Evolutionary conservation across 1,284 basidiomycete species (phyloP).

Genomic region (Ceratobasidium sp.): DNA sequence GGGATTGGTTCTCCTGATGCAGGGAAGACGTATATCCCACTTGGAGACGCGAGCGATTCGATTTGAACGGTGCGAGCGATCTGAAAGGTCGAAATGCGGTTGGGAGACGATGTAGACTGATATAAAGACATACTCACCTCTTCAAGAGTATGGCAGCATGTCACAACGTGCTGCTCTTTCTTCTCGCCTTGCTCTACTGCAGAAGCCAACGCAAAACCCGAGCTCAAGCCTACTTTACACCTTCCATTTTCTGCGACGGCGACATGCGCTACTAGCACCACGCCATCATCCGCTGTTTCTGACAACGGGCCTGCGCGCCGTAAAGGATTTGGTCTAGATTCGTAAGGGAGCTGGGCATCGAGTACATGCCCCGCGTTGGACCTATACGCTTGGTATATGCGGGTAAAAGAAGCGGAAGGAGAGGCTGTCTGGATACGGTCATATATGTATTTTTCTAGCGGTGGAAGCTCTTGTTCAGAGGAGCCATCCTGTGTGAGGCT

Average conservation of each 20-base stretch:
- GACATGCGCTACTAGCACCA: conserved; percentile 71
- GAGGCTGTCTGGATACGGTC: conserved; percentile 11
- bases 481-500: neutral
- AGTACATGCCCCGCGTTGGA: conserved; percentile 60
- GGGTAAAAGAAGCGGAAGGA: conserved; percentile 15
- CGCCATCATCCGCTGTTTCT: conserved; percentile 54
- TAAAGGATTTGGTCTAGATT: conserved; percentile 54
- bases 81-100: neutral
- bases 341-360: conserved; percentile 62
- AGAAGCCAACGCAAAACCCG: conserved; percentile 67
- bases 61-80: conserved; percentile 31
- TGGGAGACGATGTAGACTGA: neutral
- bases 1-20: conserved; percentile 58
- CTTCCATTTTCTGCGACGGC: conserved; percentile 56
- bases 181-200: conserved; percentile 52
- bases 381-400: conserved; percentile 55
- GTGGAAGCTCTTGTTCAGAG: neutral
- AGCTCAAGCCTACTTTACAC: conserved; percentile 67
- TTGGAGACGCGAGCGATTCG: conserved; percentile 9
- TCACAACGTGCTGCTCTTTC: conserved; percentile 59
- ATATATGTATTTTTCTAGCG: conserved; percentile 35
- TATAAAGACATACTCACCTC: conserved; percentile 59
- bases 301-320: neutral
- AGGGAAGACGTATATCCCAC: conserved; percentile 50
- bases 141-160: conserved; percentile 76